Conservation (phyloP, 805 yeast genomes). For the Nematodospora valgi region DNA sequence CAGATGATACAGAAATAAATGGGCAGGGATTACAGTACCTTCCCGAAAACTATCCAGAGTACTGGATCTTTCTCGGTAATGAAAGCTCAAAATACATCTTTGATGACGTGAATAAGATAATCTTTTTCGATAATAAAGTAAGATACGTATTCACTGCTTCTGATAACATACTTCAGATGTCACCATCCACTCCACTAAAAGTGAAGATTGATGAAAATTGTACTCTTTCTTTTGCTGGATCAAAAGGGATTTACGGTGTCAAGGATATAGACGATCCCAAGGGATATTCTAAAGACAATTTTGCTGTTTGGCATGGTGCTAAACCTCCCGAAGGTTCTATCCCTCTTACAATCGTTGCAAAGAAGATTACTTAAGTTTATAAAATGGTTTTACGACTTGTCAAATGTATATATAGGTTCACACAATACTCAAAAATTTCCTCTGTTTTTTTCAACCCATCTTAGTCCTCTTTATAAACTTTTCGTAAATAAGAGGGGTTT, state of each 20-base stretch:
- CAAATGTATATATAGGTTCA: too few species aligned
- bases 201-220: constrained; percentile 1
- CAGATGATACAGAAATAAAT: constrained; percentile 22
- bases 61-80: constrained; percentile 1
- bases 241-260: not conserved
- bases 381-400: too few species aligned
- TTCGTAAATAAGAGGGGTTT: too few species aligned
- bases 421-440: too few species aligned
- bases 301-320: not conserved
- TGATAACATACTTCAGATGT: not conserved
- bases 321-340: not conserved
- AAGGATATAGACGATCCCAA: constrained; percentile 4
- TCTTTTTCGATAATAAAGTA: constrained; percentile 3
- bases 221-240: not conserved
- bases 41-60: constrained; percentile 23
- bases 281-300: not conserved
- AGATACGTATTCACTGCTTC: not conserved
- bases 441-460: too few species aligned
- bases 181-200: not conserved
- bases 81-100: not conserved
- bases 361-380: too few species aligned
- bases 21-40: constrained; percentile 23
- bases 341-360: not conserved
- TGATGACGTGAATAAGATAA: not conserved
- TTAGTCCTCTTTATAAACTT: not conserved